Evolutionary conservation across 2,329 filamentous ascomycete genomes (phyloP).

Genomic region (Arthrobotrys sphaeroides): DNA sequence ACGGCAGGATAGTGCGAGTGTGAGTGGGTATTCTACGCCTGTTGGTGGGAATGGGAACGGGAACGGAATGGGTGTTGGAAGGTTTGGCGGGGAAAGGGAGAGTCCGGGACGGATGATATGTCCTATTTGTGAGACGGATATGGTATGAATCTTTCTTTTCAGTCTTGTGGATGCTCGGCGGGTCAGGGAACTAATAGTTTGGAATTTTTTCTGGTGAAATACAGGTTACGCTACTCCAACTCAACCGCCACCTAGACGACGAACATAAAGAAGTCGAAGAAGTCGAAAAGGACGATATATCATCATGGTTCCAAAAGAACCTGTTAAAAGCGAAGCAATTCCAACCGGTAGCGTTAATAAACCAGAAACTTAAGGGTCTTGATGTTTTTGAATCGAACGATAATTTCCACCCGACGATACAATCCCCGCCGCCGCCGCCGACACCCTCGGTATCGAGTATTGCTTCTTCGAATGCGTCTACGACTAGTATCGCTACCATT

Average conservation of each 20-base stretch:
- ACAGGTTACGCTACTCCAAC: constrained; percentile 87
- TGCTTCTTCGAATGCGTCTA: constrained; percentile 55
- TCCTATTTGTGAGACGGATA: constrained; percentile 98
- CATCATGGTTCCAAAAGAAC: constrained; percentile 96
- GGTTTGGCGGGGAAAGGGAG: constrained; percentile 20
- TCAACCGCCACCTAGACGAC: constrained; percentile 91
- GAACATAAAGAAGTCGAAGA: constrained; percentile 88
- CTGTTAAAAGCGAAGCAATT: constrained; percentile 93
- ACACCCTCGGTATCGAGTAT: constrained; percentile 58
- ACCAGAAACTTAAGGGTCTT: constrained; percentile 90
- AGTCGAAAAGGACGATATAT: constrained; percentile 89
- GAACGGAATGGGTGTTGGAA: constrained; percentile 27
- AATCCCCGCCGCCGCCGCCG: constrained; percentile 60
- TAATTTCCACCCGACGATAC: constrained; percentile 56
- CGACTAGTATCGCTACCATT: constrained; percentile 60
- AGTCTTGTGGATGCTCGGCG: neutral
- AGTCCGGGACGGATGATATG: constrained; percentile 73
- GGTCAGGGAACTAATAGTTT: too few relatives aligned
- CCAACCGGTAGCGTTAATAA: constrained; percentile 87
- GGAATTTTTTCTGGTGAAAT: neutral
- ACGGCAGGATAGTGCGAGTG: constrained; percentile 34
- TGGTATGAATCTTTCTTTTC: constrained; percentile 71
- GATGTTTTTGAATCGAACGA: constrained; percentile 96
- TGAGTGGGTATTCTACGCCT: constrained; percentile 45
- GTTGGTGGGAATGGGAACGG: constrained; percentile 36